These are phyloP conservation scores for Candida insectorum DNA, from an alignment of 805 yeast genomes.

Conservation along the genomic window DNA sequence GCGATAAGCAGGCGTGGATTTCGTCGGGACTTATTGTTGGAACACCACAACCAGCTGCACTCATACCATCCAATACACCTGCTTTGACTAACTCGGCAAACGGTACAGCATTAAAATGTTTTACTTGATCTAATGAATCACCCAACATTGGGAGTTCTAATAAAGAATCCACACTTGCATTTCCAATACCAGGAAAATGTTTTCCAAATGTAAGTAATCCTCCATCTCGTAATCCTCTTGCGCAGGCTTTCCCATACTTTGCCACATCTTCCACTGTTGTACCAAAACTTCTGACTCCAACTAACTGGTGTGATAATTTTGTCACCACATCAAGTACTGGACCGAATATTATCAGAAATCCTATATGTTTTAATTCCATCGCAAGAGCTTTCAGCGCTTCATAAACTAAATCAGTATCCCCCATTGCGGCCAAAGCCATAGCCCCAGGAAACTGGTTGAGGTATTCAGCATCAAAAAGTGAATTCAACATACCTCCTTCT, in stretches of 20 bases:
- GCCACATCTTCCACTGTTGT: slow-evolving; percentile 57
- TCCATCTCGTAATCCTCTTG: slow-evolving; percentile 51
- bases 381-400: slow-evolving; percentile 55
- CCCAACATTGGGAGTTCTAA: slow-evolving; percentile 58
- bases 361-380: slow-evolving; percentile 49
- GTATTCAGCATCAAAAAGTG: slow-evolving; percentile 48
- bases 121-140: slow-evolving; percentile 52
- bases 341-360: slow-evolving; percentile 54
- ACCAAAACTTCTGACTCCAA: slow-evolving; percentile 61
- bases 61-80: slow-evolving; percentile 48
- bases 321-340: slow-evolving; percentile 63
- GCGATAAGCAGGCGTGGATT: slow-evolving; percentile 60
- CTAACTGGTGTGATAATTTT: slow-evolving; percentile 51
- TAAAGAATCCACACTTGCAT: slow-evolving; percentile 55
- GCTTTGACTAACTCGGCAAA: slow-evolving; percentile 46
- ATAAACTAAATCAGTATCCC: slow-evolving; percentile 45
- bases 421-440: slow-evolving; percentile 60
- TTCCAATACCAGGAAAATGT: slow-evolving; percentile 67
- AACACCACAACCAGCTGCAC: slow-evolving; percentile 64
- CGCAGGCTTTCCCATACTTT: slow-evolving; percentile 50
- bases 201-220: slow-evolving; percentile 56
- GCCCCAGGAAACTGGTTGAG: slow-evolving; percentile 62
- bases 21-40: slow-evolving; percentile 60
- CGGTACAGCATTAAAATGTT: slow-evolving; percentile 48
- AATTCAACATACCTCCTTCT: slow-evolving; percentile 63